Evolutionary conservation across 257 asterid genomes (phyloP).

Genomic region (Nicotiana paniculata): DNA sequence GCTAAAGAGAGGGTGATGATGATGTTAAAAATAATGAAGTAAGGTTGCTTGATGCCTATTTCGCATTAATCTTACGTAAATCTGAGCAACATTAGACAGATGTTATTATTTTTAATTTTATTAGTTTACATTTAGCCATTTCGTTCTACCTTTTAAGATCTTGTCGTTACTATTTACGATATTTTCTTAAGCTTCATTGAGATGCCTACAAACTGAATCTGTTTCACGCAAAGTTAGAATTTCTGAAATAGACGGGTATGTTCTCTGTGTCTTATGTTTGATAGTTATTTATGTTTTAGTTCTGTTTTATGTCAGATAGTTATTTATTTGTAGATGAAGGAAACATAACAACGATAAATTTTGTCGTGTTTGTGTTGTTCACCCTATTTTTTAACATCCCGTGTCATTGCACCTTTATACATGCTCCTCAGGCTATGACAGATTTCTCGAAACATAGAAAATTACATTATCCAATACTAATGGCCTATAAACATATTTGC

Average conservation of each 20-base stretch:
- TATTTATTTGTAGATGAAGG: background rate
- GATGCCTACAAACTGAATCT: background rate
- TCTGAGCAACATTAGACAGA: background rate
- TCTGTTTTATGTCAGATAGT: background rate
- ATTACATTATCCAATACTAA: background rate
- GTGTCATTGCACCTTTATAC: background rate
- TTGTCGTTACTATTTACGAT: background rate
- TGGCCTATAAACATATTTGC: background rate
- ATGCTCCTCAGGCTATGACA: background rate
- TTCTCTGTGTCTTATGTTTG: background rate
- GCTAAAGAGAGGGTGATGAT: background rate
- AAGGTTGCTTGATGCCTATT: background rate
- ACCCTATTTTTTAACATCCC: background rate
- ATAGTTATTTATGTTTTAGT: background rate
- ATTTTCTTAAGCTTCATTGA: background rate
- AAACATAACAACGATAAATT: background rate
- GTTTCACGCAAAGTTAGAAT: background rate
- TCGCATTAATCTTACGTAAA: too few relatives aligned
- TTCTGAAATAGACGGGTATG: background rate
- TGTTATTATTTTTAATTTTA: background rate
- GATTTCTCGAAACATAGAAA: background rate
- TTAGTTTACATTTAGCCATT: background rate
- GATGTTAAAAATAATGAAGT: background rate
- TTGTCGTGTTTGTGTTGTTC: background rate
- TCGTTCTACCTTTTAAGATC: background rate